phyloP scores from a whole-genome alignment of 2,329 filamentous ascomycete species.

The Aspergillus novofumigatus region DNA sequence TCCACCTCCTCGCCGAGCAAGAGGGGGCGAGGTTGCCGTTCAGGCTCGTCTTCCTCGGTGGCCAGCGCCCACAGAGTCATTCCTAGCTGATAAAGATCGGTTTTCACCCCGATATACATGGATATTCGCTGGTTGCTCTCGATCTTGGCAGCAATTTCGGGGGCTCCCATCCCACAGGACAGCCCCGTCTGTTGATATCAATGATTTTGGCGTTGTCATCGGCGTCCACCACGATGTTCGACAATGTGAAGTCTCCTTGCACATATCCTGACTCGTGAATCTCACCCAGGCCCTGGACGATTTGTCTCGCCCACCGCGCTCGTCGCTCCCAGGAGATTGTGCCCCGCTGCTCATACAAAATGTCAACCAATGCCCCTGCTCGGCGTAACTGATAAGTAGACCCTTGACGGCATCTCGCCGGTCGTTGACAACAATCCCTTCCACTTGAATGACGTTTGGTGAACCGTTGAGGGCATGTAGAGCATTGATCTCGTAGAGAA shows the following conservation, averaged over 20 bases:
- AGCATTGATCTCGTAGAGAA: constrained; percentile 95
- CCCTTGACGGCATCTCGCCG: constrained; percentile 71
- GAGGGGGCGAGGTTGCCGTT: constrained; percentile 69
- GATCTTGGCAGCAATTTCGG: constrained; percentile 80
- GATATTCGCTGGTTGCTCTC: constrained; percentile 84
- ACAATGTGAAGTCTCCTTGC: constrained; percentile 94
- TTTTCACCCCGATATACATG: constrained; percentile 98
- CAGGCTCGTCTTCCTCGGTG: constrained; percentile 83
- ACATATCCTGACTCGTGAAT: constrained; percentile 96
- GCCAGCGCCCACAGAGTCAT: constrained; percentile 96
- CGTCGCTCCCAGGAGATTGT: constrained; percentile 65
- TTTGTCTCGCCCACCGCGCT: constrained; percentile 86
- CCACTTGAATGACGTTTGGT: constrained; percentile 75
- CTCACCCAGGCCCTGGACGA: constrained; percentile 81
- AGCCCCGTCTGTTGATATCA: constrained; percentile 96
- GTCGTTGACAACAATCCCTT: constrained; percentile 84
- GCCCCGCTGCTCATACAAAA: constrained; percentile 74
- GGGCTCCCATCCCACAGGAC: constrained; percentile 95
- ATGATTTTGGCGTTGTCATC: constrained; percentile 90
- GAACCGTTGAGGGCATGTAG: constrained; percentile 73
- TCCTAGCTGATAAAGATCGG: constrained; percentile 89
- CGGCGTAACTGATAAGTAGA: constrained; percentile 81
- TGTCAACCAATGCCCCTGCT: constrained; percentile 80
- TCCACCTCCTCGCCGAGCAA: constrained; percentile 48
- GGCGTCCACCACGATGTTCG: constrained; percentile 90